Conservation (phyloP, 2,329 filamentous ascomycete species). For the Tolypocladium tropicale region DNA sequence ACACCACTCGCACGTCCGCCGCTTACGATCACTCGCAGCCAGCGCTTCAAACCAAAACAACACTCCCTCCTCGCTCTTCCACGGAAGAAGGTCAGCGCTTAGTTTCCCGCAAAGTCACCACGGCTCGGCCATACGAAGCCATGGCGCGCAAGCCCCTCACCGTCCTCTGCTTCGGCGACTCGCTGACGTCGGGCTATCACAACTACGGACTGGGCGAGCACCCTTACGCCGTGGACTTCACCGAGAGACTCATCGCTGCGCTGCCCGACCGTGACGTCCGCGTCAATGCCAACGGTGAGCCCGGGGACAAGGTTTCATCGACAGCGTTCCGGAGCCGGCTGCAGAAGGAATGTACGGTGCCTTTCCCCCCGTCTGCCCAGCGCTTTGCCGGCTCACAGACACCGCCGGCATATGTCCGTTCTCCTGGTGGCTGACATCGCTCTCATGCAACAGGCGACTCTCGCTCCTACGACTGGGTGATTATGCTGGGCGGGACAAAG, state of each 20-base stretch:
- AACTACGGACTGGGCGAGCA: slow-evolving; percentile 29
- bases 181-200: slow-evolving; percentile 48
- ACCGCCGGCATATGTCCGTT: neutral
- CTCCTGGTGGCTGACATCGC: neutral
- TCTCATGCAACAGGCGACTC: slow-evolving; percentile 12
- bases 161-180: slow-evolving; percentile 56
- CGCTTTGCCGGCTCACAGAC: neutral
- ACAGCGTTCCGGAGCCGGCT: slow-evolving; percentile 20
- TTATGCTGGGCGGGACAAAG: slow-evolving; percentile 57
- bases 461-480: slow-evolving; percentile 44
- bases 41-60: neutral
- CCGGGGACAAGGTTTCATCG: slow-evolving; percentile 38
- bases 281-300: slow-evolving; percentile 37
- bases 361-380: neutral
- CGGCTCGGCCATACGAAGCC: neutral
- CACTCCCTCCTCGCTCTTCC: neutral
- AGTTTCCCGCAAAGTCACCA: neutral
- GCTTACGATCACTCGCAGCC: neutral
- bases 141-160: slow-evolving; percentile 29
- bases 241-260: slow-evolving; percentile 32
- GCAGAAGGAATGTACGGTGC: slow-evolving; percentile 23
- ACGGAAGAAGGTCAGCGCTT: neutral
- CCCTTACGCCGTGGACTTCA: slow-evolving; percentile 43
- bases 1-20: too few relatives aligned
- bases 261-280: slow-evolving; percentile 32